A percentile compares a stretch with the other conserved stretches of the same genome.
Evolutionary conservation across 1,284 basidiomycete genomes (phyloP).

Genomic region (Ceratobasidium sp.): DNA sequence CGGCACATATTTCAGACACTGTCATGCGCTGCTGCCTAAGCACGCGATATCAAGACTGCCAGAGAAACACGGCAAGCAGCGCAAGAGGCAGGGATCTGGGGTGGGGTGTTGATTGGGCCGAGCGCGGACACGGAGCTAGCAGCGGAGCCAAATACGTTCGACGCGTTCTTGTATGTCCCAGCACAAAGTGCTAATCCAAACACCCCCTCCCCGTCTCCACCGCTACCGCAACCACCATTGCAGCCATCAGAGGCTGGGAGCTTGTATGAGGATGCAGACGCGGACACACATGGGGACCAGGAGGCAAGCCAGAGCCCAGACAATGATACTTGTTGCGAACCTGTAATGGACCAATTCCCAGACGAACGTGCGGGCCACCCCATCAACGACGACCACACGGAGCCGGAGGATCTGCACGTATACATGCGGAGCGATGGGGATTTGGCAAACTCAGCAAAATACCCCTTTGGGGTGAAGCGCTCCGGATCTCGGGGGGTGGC

Average conservation of each 20-base stretch:
- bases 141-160: neutral
- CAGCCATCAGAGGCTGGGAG: neutral
- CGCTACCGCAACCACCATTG: too few relatives aligned
- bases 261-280: neutral
- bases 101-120: neutral
- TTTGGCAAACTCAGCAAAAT: neutral
- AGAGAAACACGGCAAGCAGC: neutral
- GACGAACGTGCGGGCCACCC: neutral
- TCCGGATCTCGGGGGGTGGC: too few relatives aligned
- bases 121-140: neutral
- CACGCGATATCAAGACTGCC: neutral
- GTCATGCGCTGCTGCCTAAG: neutral
- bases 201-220: too few relatives aligned
- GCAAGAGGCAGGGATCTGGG: neutral
- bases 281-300: neutral
- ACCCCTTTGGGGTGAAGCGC: too few relatives aligned
- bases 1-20: neutral
- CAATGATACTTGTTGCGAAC: neutral
- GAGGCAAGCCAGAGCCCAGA: neutral
- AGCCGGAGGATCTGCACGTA: conserved; percentile 6
- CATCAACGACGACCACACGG: neutral
- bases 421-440: neutral
- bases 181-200: too few relatives aligned
- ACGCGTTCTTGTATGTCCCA: neutral
- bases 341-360: conserved; percentile 1